phyloP scores from a whole-genome alignment of 345 rosid species.

The Populus euphratica region DNA sequence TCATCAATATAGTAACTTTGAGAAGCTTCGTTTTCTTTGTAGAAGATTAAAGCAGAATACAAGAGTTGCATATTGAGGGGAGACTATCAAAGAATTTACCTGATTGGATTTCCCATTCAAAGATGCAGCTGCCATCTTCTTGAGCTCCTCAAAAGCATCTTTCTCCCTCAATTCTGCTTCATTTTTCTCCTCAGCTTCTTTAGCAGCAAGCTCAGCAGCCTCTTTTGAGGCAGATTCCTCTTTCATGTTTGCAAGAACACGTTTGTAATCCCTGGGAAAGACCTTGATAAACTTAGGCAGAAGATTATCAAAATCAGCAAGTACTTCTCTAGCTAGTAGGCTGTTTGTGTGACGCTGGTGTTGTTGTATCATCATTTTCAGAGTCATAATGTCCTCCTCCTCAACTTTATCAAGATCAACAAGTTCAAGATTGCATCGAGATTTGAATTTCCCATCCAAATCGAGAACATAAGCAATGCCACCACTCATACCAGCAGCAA shows the following conservation, averaged over 20 bases:
- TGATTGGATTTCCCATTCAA: constrained; percentile 35
- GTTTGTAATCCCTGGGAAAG: constrained; percentile 96
- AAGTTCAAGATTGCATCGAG: constrained; percentile 82
- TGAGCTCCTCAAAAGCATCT: constrained; percentile 89
- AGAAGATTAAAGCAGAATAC: background rate
- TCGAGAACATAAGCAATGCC: constrained; percentile 95
- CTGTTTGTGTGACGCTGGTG: constrained; percentile 92
- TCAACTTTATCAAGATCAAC: constrained; percentile 96
- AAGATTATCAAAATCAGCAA: constrained; percentile 70
- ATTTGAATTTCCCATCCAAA: constrained; percentile 66
- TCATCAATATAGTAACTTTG: background rate
- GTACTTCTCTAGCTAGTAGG: constrained; percentile 77
- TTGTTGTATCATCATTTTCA: constrained; percentile 95
- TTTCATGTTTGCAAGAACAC: constrained; percentile 74
- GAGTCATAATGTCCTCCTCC: constrained; percentile 81
- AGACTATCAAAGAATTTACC: constrained; percentile 28
- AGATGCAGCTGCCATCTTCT: constrained; percentile 73
- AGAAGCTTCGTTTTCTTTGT: background rate
- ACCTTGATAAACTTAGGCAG: constrained; percentile 83
- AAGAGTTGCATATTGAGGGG: background rate
- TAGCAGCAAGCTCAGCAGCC: constrained; percentile 32
- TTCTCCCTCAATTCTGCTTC: constrained; percentile 50
- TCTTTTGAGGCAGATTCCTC: constrained; percentile 44
- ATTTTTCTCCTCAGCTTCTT: constrained; percentile 56
- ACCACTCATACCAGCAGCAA: constrained; percentile 99